A percentile compares a stretch with the other conserved stretches of the same genome.
Conservation (phyloP, 2,329 filamentous ascomycete genomes). For the Hyphodiscus sp. region DNA sequence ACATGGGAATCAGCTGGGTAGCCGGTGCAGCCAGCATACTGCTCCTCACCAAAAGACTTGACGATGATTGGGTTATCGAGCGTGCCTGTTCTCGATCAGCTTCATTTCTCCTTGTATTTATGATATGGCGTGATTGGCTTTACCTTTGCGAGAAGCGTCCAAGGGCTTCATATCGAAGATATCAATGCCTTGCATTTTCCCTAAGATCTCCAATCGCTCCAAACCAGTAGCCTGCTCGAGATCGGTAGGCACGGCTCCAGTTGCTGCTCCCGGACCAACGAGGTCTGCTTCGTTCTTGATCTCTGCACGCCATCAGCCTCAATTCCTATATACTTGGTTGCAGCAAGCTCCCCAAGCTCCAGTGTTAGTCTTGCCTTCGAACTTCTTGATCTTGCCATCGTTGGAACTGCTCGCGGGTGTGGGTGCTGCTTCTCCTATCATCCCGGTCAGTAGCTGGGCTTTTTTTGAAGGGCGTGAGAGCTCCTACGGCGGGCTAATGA, state of each 20-base stretch:
- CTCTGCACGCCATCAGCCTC: slow-evolving; percentile 48
- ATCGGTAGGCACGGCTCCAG: slow-evolving; percentile 86
- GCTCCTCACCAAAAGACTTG: slow-evolving; percentile 88
- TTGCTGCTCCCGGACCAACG: slow-evolving; percentile 69
- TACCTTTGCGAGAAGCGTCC: slow-evolving; percentile 82
- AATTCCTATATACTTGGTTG: slow-evolving; percentile 3
- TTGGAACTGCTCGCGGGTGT: slow-evolving; percentile 13
- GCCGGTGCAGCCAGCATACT: slow-evolving; percentile 95
- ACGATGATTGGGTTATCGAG: slow-evolving; percentile 85
- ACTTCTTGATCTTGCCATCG: slow-evolving; percentile 28
- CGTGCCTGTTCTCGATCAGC: slow-evolving; percentile 54
- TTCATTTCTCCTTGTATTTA: not conserved
- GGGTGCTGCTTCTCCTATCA: slow-evolving; percentile 23
- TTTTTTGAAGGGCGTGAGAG: slow-evolving; percentile 17
- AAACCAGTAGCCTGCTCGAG: slow-evolving; percentile 94
- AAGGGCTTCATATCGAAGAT: slow-evolving; percentile 98
- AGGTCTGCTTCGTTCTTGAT: slow-evolving; percentile 80
- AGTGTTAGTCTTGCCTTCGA: slow-evolving; percentile 24
- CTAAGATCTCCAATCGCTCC: slow-evolving; percentile 96
- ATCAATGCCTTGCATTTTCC: slow-evolving; percentile 98
- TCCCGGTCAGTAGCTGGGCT: slow-evolving; percentile 3
- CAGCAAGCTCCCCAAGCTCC: not conserved
- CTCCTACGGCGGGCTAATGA: slow-evolving; percentile 55
- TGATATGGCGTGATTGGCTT: not conserved
- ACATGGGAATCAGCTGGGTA: slow-evolving; percentile 86